These are phyloP conservation scores for Physcomitrellopsis africana DNA, from an alignment of 225 moss, liverwort and hornwort genomes.

Conservation along the genomic window DNA sequence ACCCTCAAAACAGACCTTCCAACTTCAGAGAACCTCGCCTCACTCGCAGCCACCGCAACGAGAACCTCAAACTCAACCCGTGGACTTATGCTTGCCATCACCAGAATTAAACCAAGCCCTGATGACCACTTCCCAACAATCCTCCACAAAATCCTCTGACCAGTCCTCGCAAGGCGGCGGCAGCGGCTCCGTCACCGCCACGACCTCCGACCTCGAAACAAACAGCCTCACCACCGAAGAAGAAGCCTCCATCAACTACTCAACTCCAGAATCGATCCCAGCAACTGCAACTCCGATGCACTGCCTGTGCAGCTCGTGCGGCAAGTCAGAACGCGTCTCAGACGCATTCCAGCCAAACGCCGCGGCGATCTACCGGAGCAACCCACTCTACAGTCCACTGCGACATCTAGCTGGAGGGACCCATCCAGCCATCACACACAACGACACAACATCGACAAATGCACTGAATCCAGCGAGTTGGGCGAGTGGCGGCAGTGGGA, in stretches of 20 bases:
- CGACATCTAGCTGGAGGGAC: slow-evolving; percentile 12
- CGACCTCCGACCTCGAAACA: slow-evolving; percentile 28
- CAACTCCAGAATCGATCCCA: not conserved
- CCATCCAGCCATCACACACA: not conserved
- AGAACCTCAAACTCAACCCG: not conserved
- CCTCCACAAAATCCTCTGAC: slow-evolving; percentile 5
- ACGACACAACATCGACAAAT: not conserved
- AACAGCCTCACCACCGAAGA: slow-evolving; percentile 25
- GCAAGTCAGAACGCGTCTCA: slow-evolving; percentile 23
- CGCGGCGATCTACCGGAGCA: slow-evolving; percentile 18
- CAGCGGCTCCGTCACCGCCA: slow-evolving; percentile 11
- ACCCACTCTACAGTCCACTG: slow-evolving; percentile 26
- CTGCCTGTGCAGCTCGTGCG: slow-evolving; percentile 34
- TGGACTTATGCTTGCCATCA: too few relatives aligned
- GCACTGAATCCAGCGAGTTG: not conserved
- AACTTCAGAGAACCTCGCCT: slow-evolving; percentile 10
- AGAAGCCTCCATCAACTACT: not conserved
- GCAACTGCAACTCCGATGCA: not conserved
- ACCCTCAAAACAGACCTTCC: not conserved
- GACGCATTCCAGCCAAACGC: not conserved
- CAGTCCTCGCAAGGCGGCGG: slow-evolving; percentile 17
- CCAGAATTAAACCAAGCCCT: not conserved
- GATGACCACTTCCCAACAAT: not conserved
- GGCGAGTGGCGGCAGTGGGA: not conserved
- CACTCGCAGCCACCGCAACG: not conserved